Conservation (phyloP, 805 yeast genomes). For the Nematodospora valgi region DNA sequence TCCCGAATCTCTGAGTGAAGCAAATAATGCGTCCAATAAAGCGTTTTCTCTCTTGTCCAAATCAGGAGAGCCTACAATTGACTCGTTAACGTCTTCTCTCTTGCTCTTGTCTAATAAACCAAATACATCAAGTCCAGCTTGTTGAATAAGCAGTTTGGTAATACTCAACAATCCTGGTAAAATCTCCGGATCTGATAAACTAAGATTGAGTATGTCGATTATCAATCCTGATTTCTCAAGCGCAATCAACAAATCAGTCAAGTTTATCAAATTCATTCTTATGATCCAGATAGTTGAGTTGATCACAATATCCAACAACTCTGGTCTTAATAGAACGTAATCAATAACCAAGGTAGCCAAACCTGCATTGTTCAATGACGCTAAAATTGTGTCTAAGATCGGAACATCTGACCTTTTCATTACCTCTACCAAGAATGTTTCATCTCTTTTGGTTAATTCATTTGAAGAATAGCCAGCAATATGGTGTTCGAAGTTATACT, state of each 20-base stretch:
- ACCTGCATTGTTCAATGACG: conserved; percentile 19
- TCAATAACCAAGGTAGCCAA: conserved; percentile 20
- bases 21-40: conserved; percentile 16
- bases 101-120: not conserved
- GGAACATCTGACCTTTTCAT: conserved; percentile 18
- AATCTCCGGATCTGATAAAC: conserved; percentile 22
- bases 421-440: no score
- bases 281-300: conserved; percentile 19
- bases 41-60: conserved; percentile 18
- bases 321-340: conserved; percentile 19
- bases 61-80: not conserved
- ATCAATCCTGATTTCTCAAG: conserved; percentile 23
- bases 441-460: no score
- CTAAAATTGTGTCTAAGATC: conserved; percentile 19
- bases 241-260: conserved; percentile 22
- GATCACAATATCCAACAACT: conserved; percentile 17
- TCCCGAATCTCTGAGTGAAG: conserved; percentile 23
- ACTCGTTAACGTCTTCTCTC: no score
- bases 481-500: conserved; percentile 1
- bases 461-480: not conserved
- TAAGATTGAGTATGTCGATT: conserved; percentile 17
- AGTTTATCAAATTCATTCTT: conserved; percentile 16
- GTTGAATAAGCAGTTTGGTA: conserved; percentile 18
- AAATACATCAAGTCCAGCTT: conserved; percentile 17
- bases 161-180: conserved; percentile 23